Conservation (phyloP, 108 stramenopile genomes). For the Chaetoceros tenuissimus region DNA sequence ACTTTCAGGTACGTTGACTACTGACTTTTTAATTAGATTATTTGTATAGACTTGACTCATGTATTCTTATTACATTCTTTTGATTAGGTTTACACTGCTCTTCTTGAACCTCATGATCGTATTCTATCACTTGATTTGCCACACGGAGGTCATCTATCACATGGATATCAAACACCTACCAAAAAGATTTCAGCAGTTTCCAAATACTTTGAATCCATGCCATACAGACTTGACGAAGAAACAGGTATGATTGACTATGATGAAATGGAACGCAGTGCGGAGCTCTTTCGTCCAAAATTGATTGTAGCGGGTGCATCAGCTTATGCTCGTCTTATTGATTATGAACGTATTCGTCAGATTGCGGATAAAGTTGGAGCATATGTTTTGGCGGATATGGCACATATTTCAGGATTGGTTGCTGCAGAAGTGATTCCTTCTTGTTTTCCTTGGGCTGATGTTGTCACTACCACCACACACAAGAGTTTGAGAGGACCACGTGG, state of each 20-base stretch:
- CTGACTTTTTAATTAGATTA: too few species aligned
- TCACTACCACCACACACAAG: conserved; percentile 99
- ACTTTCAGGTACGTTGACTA: conserved; percentile 86
- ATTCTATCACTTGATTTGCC: conserved; percentile 98
- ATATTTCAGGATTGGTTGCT: conserved; percentile 97
- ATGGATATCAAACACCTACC: conserved; percentile 94
- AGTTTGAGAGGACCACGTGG: conserved; percentile 98
- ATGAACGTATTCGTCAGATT: conserved; percentile 93
- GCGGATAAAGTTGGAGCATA: conserved; percentile 91
- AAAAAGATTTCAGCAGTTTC: conserved; percentile 95
- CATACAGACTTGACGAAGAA: conserved; percentile 94
- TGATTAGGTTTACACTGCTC: conserved; percentile 93
- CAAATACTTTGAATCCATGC: conserved; percentile 97
- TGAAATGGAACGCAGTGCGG: conserved; percentile 90
- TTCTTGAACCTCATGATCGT: conserved; percentile 97
- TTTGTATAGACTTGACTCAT: background rate
- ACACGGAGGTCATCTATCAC: conserved; percentile 96
- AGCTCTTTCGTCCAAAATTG: conserved; percentile 96
- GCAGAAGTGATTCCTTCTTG: conserved; percentile 94
- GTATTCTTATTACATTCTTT: too few species aligned
- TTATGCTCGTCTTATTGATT: conserved; percentile 98
- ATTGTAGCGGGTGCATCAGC: conserved; percentile 99
- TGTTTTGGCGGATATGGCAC: conserved; percentile 99
- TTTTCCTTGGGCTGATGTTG: conserved; percentile 97
- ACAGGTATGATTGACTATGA: conserved; percentile 98